These are phyloP conservation scores for Ascobolus immersus DNA, from an alignment of 495 filamentous ascomycete genomes.

Conservation along the genomic window DNA sequence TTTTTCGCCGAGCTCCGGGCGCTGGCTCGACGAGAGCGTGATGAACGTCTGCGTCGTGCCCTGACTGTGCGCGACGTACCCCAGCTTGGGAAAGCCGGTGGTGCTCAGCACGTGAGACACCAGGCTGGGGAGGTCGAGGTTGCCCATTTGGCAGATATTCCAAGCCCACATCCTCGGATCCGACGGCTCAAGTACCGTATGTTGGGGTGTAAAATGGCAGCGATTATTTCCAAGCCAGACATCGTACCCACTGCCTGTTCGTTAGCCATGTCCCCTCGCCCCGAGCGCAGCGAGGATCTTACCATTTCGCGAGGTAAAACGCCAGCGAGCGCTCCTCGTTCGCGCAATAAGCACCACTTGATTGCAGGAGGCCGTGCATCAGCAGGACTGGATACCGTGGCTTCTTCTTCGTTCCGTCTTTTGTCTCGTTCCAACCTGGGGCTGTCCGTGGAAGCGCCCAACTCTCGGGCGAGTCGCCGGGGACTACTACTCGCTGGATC, in stretches of 20 bases:
- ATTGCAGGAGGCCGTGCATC: slow-evolving; percentile 74
- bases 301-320: slow-evolving; percentile 68
- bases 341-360: slow-evolving; percentile 62
- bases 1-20: slow-evolving; percentile 60
- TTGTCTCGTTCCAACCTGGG: slow-evolving; percentile 5
- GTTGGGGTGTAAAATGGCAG: slow-evolving; percentile 59
- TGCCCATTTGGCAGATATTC: slow-evolving; percentile 88
- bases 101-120: slow-evolving; percentile 56
- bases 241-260: slow-evolving; percentile 44
- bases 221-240: slow-evolving; percentile 93
- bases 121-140: slow-evolving; percentile 73
- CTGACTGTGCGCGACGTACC: slow-evolving; percentile 69
- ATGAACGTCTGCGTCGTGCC: slow-evolving; percentile 79
- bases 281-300: not conserved
- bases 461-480: slow-evolving; percentile 31
- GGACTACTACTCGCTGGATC: slow-evolving; percentile 74
- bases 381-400: slow-evolving; percentile 69
- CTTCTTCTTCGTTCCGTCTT: slow-evolving; percentile 16
- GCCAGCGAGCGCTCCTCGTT: slow-evolving; percentile 80
- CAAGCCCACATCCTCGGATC: slow-evolving; percentile 94
- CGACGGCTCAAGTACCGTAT: slow-evolving; percentile 37
- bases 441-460: slow-evolving; percentile 1
- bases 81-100: slow-evolving; percentile 63
- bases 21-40: slow-evolving; percentile 73
- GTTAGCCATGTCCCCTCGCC: slow-evolving; percentile 10